phyloP scores from a whole-genome alignment of 31 red algal genomes.

The Asparagopsis taxiformis region DNA sequence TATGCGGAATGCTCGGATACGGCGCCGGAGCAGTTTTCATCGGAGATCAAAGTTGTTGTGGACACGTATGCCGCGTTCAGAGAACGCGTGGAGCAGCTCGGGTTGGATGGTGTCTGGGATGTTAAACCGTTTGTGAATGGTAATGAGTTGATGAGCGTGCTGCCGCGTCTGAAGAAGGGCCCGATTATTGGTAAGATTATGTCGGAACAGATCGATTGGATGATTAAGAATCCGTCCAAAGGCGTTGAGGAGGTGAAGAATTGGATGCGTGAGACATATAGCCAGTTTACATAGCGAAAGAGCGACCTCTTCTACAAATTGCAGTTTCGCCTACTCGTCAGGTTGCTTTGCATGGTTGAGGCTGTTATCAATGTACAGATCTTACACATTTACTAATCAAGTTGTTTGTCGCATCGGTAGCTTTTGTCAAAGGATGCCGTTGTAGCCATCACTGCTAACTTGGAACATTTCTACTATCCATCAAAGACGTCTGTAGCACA shows the following conservation, averaged over 20 bases:
- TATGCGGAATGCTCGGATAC: too few species aligned
- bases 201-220: slow-evolving; percentile 67
- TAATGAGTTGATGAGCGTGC: slow-evolving; percentile 44
- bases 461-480: too few species aligned
- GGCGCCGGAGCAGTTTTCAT: too few species aligned
- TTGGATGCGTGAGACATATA: slow-evolving; percentile 51
- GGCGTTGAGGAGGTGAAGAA: slow-evolving; percentile 29
- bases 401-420: too few species aligned
- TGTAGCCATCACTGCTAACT: too few species aligned
- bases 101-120: slow-evolving; percentile 64
- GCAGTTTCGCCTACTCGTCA: too few species aligned
- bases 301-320: too few species aligned
- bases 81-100: slow-evolving; percentile 39
- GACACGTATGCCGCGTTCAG: slow-evolving; percentile 32
- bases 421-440: too few species aligned
- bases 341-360: too few species aligned
- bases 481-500: too few species aligned
- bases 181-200: slow-evolving; percentile 71
- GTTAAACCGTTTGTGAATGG: slow-evolving; percentile 78
- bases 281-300: background rate
- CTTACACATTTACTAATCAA: too few species aligned
- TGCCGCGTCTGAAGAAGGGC: slow-evolving; percentile 65
- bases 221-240: slow-evolving; percentile 46
- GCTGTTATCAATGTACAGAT: too few species aligned
- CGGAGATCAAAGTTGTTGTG: slow-evolving; percentile 17